Evolutionary conservation across 2,329 filamentous ascomycete genomes (phyloP), one percentile per base, ranked within the genome.

Genomic region (Xylaria sp.): DNA sequence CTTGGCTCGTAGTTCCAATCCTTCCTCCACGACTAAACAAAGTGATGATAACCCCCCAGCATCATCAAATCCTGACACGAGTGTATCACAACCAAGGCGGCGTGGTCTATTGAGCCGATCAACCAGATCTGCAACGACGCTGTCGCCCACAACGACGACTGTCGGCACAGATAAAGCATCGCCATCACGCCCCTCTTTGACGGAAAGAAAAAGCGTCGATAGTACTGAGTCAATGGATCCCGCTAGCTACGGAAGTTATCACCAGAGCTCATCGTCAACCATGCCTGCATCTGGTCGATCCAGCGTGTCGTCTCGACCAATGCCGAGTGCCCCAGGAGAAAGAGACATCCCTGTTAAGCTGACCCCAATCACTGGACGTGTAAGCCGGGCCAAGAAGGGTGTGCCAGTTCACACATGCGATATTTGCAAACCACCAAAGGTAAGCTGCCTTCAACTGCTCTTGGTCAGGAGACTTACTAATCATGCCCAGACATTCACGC

Each of bases 301-400:
- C 19, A 73, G 70, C 60, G 71, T 71, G 57, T 71, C 76, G 28
- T 78, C 78, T 71, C 78, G 82, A 61, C 82, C 81, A 6, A 77
- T 81, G 69, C 70, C 75, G 58, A 71, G 74, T 59, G 70, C 71
- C 46, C 63, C 69, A 15, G 65, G 69, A 40, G 71, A 74, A 46
- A 67, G 72, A 42, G 80, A 81, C 42, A 62, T 77, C 14, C 78
- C 78, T 15, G 74, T 84, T 68, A 86, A 82, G 72, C 74, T 84
- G 66, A 87, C 84, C 21, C 84, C 84, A 11, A 83, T 87, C 64
- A 87, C 84, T 28, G 77, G 82, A 19, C 82, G 84, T 64, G 81
- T 85, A 42, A 87, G 84, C 71, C 80, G 84, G 65, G 84, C 84
- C 47, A 85, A 84, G 78, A 87, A 87, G 72, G 84, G 84, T 12